A percentile compares a stretch with the other conserved stretches of the same genome.
phyloP scores from a whole-genome alignment of 1,284 basidiomycete species.

The Inonotus obliquus region DNA sequence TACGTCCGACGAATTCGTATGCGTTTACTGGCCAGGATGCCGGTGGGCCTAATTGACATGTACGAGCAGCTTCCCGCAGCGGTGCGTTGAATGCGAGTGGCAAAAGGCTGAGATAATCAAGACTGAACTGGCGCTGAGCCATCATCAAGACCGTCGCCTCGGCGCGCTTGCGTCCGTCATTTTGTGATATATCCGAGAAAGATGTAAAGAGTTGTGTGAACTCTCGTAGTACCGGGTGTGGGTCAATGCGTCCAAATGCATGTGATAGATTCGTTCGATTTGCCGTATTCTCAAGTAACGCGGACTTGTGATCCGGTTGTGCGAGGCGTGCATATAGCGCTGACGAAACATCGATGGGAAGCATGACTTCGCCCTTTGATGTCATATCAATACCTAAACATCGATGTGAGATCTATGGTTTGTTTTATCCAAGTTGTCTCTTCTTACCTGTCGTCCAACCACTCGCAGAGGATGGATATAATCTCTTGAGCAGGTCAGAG shows the following conservation, averaged over 20 bases:
- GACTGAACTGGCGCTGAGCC: conserved; percentile 46
- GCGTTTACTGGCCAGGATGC: conserved; percentile 65
- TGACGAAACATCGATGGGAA: conserved; percentile 34
- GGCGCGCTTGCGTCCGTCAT: conserved; percentile 55
- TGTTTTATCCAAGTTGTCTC: conserved; percentile 27
- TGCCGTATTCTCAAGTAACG: not conserved
- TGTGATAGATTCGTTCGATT: conserved; percentile 34
- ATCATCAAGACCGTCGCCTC: conserved; percentile 60
- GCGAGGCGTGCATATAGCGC: conserved; percentile 28
- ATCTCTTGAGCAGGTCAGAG: conserved; percentile 83
- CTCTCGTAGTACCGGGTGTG: conserved; percentile 45
- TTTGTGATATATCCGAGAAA: conserved; percentile 47
- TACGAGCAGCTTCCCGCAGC: conserved; percentile 75
- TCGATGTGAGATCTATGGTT: not conserved
- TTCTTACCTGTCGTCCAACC: conserved; percentile 53
- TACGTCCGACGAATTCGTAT: conserved; percentile 74
- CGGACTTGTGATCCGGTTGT: conserved; percentile 8
- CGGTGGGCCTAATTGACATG: conserved; percentile 76
- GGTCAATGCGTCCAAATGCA: conserved; percentile 55
- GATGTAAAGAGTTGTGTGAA: conserved; percentile 44
- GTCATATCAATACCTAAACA: conserved; percentile 8
- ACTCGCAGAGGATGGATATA: conserved; percentile 56
- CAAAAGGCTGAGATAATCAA: conserved; percentile 46
- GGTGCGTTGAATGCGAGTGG: conserved; percentile 77
- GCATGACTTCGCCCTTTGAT: conserved; percentile 11